Conservation (phyloP, 306 rosid species). For the Argentina anserina region DNA sequence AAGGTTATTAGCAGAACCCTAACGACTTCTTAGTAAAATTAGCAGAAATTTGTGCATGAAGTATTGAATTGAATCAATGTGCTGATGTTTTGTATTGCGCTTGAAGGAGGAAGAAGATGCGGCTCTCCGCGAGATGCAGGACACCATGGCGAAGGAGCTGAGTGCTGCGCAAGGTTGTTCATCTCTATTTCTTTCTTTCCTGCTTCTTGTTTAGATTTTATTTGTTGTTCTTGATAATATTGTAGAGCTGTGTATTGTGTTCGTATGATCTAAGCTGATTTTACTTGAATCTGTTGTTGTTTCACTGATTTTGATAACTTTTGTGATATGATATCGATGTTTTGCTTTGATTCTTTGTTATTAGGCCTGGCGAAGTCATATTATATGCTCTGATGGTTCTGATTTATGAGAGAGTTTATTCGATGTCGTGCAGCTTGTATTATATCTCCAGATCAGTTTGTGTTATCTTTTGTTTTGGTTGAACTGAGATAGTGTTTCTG, state of each 20-base stretch:
- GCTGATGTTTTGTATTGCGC: slow-evolving; percentile 53
- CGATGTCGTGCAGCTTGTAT: background rate
- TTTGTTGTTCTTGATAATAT: background rate
- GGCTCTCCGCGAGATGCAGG: slow-evolving; percentile 92
- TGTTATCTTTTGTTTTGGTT: background rate
- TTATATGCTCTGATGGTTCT: background rate
- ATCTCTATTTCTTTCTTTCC: background rate
- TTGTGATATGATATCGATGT: background rate
- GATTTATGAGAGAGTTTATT: background rate
- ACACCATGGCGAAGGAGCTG: slow-evolving; percentile 84
- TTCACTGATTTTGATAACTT: background rate
- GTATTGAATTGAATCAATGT: background rate
- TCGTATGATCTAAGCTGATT: background rate
- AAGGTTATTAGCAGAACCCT: slow-evolving; percentile 39
- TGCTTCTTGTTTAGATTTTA: background rate
- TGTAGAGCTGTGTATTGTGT: background rate
- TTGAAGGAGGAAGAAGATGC: slow-evolving; percentile 90
- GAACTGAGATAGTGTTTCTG: background rate
- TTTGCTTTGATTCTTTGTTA: no score
- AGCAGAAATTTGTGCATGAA: no score
- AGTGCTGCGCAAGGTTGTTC: slow-evolving; percentile 74
- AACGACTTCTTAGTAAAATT: no score
- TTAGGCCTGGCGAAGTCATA: background rate
- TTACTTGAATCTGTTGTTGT: background rate
- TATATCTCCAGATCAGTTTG: background rate